A percentile compares a stretch with the other conserved stretches of the same genome.
Conservation (phyloP, 257 asterid species). For the Cruciata laevipes region DNA sequence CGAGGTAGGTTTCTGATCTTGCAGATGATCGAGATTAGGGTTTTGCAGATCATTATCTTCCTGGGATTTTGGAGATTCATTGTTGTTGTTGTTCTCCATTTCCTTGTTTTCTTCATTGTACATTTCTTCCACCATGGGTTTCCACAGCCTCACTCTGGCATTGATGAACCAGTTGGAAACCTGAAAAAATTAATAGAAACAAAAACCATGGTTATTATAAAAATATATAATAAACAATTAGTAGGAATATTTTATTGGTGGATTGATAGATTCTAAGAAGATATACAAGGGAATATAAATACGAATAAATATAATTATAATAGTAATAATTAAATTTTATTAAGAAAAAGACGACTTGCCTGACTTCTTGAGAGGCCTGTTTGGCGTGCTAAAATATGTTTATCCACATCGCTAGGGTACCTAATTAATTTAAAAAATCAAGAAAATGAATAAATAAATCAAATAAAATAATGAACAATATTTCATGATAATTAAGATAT, state of each 20-base stretch:
- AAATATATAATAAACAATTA: slow-evolving; percentile 7
- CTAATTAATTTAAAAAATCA: slow-evolving; percentile 28
- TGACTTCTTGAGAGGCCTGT: slow-evolving; percentile 83
- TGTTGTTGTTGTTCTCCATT: slow-evolving; percentile 17
- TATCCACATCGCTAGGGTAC: slow-evolving; percentile 74
- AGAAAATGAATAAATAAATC: background rate
- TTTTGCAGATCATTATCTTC: slow-evolving; percentile 6
- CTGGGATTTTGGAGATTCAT: slow-evolving; percentile 14
- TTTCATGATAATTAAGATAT: background rate
- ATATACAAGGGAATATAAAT: slow-evolving; percentile 27
- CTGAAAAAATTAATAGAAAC: slow-evolving; percentile 23
- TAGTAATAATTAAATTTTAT: too few species aligned
- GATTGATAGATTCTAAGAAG: slow-evolving; percentile 23
- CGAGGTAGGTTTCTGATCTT: slow-evolving; percentile 61
- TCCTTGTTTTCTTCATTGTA: slow-evolving; percentile 76
- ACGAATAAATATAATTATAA: background rate
- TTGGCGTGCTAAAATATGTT: slow-evolving; percentile 60
- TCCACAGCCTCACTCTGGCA: slow-evolving; percentile 94
- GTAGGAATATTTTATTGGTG: slow-evolving; percentile 2
- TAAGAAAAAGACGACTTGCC: slow-evolving; percentile 42
- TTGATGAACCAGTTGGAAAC: slow-evolving; percentile 96
- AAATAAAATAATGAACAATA: background rate
- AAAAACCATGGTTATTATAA: background rate
- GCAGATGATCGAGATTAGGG: slow-evolving; percentile 17
- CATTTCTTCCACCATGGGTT: slow-evolving; percentile 99